These are phyloP conservation scores for Fusarium robinianum DNA, from an alignment of 2,329 filamentous ascomycete genomes.

Conservation along the genomic window DNA sequence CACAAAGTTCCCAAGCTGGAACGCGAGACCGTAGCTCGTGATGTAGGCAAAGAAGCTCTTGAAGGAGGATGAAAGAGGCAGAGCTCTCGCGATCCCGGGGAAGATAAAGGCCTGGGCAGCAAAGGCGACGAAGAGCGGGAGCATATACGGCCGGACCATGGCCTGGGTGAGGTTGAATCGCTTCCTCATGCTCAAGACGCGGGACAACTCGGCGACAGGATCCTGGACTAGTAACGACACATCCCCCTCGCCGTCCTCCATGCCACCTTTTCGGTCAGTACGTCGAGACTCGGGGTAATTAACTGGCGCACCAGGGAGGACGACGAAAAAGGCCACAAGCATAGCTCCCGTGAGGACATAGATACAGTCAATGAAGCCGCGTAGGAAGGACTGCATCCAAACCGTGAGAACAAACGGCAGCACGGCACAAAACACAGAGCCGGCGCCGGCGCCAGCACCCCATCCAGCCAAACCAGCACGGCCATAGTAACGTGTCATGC, in stretches of 20 bases:
- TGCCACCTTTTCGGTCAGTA: conserved; percentile 13
- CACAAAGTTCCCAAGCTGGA: conserved; percentile 39
- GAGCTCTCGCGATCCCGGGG: conserved; percentile 38
- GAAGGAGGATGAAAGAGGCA: conserved; percentile 30
- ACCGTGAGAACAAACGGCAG: conserved; percentile 39
- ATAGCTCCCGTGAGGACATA: conserved; percentile 35
- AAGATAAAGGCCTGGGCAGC: conserved; percentile 32
- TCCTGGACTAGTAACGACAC: conserved; percentile 48
- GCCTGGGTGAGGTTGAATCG: conserved; percentile 12
- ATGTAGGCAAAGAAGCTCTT: conserved; percentile 36
- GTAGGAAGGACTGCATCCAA: conserved; percentile 34
- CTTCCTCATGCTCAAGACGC: conserved; percentile 21
- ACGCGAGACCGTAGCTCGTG: conserved; percentile 36
- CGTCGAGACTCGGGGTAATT: conserved; percentile 27
- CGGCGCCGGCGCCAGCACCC: conserved; percentile 42
- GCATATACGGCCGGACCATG: conserved; percentile 34
- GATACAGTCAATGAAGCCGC: conserved; percentile 36
- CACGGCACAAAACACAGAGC: conserved; percentile 35
- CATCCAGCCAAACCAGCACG: conserved; percentile 41
- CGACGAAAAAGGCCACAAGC: conserved; percentile 36
- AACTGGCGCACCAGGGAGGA: conserved; percentile 36
- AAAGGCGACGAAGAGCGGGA: conserved; percentile 35
- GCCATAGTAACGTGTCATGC: conserved; percentile 38
- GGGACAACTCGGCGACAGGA: conserved; percentile 31
- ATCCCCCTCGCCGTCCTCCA: conserved; percentile 21